Percentiles rank a stretch among this genome's conserved stretches.
phyloP scores from a whole-genome alignment of 2,329 filamentous ascomycete genomes.

The Neofusicoccum cordaticola region DNA sequence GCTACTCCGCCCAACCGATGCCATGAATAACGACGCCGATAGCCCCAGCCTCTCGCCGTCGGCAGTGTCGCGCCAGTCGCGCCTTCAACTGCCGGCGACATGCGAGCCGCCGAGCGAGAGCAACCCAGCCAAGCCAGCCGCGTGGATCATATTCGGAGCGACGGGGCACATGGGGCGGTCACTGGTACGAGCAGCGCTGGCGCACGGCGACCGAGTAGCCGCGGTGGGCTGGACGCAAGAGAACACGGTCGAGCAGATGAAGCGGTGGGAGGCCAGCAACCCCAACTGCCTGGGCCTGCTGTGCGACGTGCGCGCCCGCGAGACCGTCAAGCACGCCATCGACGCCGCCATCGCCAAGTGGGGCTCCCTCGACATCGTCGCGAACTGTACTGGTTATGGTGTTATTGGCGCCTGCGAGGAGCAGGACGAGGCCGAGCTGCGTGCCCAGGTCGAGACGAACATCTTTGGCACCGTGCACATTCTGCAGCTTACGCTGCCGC shows the following conservation, averaged over 20 bases:
- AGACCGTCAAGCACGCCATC: constrained; percentile 72
- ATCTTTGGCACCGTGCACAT: constrained; percentile 96
- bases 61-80: constrained; percentile 35
- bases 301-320: constrained; percentile 82
- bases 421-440: constrained; percentile 90
- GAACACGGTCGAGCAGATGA: constrained; percentile 70
- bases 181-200: constrained; percentile 76
- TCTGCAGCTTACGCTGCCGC: constrained; percentile 80
- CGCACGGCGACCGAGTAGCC: constrained; percentile 77
- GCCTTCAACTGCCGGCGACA: constrained; percentile 69
- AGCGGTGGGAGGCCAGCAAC: constrained; percentile 55
- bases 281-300: constrained; percentile 71
- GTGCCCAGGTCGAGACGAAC: constrained; percentile 96
- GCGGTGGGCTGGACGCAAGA: constrained; percentile 83
- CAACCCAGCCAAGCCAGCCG: constrained; percentile 69
- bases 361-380: constrained; percentile 44
- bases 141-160: constrained; percentile 95
- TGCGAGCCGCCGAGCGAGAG: constrained; percentile 78
- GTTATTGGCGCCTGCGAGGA: constrained; percentile 96
- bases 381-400: constrained; percentile 75
- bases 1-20: not conserved
- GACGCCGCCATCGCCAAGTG: constrained; percentile 70
- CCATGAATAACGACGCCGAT: constrained; percentile 17
- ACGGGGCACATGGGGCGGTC: constrained; percentile 97
- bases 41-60: constrained; percentile 33